These are phyloP conservation scores for Pseudonitzschia multiseries DNA, from an alignment of 108 stramenopile species.

Conservation along the genomic window DNA sequence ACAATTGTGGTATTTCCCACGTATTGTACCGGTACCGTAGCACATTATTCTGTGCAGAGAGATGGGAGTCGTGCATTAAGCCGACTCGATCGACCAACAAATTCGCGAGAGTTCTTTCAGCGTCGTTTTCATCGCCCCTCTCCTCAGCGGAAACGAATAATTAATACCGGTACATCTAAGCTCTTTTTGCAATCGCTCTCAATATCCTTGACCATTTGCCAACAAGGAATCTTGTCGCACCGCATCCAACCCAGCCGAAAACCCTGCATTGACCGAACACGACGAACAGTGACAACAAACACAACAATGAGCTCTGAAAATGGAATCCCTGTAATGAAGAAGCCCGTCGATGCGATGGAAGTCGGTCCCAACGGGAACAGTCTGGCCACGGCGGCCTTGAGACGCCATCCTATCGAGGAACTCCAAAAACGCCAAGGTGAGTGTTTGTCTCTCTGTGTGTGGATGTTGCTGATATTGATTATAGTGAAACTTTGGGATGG, in stretches of 20 bases:
- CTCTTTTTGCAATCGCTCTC: no score
- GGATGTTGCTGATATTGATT: neutral
- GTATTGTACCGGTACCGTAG: no score
- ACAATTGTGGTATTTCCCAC: no score
- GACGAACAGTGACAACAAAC: neutral
- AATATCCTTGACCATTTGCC: neutral
- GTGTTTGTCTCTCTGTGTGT: neutral
- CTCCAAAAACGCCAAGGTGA: constrained; percentile 67
- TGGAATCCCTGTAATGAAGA: constrained; percentile 72
- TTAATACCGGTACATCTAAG: no score
- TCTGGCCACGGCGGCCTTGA: constrained; percentile 62
- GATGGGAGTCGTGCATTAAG: neutral
- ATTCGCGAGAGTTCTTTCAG: constrained; percentile 9
- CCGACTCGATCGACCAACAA: neutral
- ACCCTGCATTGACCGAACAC: neutral
- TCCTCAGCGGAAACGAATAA: no score
- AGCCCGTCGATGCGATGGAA: constrained; percentile 75
- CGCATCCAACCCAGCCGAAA: neutral
- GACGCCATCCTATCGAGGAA: constrained; percentile 76
- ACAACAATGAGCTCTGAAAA: constrained; percentile 29
- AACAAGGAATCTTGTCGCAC: neutral
- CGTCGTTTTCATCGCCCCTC: neutral
- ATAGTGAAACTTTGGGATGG: no score
- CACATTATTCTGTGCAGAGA: no score
- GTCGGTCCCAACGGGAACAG: constrained; percentile 76